Evolutionary conservation across 2,329 filamentous ascomycete species (phyloP).

Genomic region (Epichloe brachyelytri): DNA sequence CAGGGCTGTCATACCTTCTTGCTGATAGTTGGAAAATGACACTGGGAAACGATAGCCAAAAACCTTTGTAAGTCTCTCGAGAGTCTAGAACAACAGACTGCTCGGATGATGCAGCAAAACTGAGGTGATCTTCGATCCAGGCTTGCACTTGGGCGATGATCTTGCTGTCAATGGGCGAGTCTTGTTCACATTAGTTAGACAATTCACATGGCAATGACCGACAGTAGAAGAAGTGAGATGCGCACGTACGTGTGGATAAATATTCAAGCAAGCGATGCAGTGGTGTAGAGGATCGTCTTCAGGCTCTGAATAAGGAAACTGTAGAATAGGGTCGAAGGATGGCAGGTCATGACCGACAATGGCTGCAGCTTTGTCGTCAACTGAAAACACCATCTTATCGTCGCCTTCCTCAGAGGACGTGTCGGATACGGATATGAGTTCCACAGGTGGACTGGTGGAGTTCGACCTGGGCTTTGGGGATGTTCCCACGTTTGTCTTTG

Average conservation of each 20-base stretch:
- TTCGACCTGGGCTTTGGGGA: constrained; percentile 18
- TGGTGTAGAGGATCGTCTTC: constrained; percentile 18
- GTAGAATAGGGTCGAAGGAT: constrained; percentile 27
- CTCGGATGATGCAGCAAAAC: constrained; percentile 23
- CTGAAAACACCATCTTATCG: constrained; percentile 19
- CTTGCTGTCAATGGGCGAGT: constrained; percentile 28
- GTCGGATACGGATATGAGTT: constrained; percentile 26
- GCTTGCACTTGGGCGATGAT: constrained; percentile 30
- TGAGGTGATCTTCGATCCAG: constrained; percentile 39
- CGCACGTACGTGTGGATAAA: constrained; percentile 17
- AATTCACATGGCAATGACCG: neutral
- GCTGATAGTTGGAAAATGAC: constrained; percentile 24
- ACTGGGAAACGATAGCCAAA: constrained; percentile 42
- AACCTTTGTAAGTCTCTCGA: constrained; percentile 29
- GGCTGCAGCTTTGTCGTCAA: constrained; percentile 17
- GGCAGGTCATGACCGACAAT: constrained; percentile 11
- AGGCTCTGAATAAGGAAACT: constrained; percentile 33
- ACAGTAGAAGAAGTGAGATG: neutral
- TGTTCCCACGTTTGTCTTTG: neutral
- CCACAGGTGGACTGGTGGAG: constrained; percentile 30
- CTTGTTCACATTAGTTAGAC: constrained; percentile 14
- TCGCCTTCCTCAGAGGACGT: constrained; percentile 14
- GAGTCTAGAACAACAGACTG: constrained; percentile 27
- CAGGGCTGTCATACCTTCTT: constrained; percentile 26
- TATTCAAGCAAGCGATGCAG: constrained; percentile 25